phyloP scores from a whole-genome alignment of 164 flowering plant genomes.

The Echeveria elegans region DNA sequence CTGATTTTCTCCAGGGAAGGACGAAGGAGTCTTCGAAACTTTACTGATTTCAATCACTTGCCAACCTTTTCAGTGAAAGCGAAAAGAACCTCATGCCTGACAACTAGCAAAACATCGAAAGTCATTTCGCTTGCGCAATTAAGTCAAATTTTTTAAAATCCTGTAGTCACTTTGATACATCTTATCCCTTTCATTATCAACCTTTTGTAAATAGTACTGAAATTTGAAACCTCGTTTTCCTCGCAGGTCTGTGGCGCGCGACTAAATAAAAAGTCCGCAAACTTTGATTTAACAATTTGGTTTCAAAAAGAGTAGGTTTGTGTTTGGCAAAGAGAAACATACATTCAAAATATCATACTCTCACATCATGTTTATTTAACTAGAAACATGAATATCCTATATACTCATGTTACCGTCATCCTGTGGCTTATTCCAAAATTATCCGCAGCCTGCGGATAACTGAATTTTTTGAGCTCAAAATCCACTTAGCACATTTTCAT shows the following conservation, averaged over 20 bases:
- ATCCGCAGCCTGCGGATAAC: not conserved
- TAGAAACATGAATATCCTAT: not conserved
- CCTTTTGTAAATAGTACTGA: not conserved
- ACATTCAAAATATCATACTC: not conserved
- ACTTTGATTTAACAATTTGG: not conserved
- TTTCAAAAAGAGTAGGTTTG: not conserved
- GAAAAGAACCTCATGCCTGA: not conserved
- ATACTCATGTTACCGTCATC: not conserved
- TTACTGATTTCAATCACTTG: not conserved
- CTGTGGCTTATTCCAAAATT: not conserved
- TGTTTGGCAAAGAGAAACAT: slow-evolving; percentile 6
- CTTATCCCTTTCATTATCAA: not conserved
- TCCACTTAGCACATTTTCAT: not conserved
- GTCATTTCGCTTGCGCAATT: not conserved
- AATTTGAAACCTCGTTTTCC: not conserved
- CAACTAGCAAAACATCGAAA: not conserved
- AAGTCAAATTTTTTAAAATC: not conserved
- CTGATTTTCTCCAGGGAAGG: not conserved
- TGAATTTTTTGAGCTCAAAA: not conserved
- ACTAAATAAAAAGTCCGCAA: not conserved
- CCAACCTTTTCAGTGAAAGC: not conserved
- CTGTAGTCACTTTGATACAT: not conserved
- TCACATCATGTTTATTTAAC: not conserved
- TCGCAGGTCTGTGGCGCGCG: not conserved
- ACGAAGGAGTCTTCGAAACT: not conserved